These are phyloP conservation scores for Triangularia setosa DNA, from an alignment of 2,329 filamentous ascomycete genomes.

Conservation along the genomic window DNA sequence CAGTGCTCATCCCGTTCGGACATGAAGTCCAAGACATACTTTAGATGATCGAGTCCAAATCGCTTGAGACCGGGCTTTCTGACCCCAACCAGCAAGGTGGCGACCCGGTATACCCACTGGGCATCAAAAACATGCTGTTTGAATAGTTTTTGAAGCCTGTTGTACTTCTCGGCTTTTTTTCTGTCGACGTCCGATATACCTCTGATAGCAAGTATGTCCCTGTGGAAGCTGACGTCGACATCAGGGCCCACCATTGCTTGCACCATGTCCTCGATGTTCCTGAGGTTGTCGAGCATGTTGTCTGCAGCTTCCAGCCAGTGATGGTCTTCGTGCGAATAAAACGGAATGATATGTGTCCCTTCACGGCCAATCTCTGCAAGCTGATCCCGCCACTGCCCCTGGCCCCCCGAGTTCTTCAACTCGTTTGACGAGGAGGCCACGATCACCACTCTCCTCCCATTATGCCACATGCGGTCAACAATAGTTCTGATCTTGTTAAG, in stretches of 20 bases:
- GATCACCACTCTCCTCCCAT: slow-evolving; percentile 69
- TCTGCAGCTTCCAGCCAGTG: slow-evolving; percentile 26
- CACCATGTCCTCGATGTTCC: slow-evolving; percentile 47
- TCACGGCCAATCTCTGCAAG: slow-evolving; percentile 31
- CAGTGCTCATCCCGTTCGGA: slow-evolving; percentile 27
- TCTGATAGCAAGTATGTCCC: slow-evolving; percentile 3
- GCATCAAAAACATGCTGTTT: slow-evolving; percentile 27
- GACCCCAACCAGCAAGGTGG: slow-evolving; percentile 27
- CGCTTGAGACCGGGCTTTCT: slow-evolving; percentile 13
- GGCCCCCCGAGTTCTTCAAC: slow-evolving; percentile 37
- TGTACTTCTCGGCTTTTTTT: slow-evolving; percentile 15
- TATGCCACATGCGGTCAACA: slow-evolving; percentile 67
- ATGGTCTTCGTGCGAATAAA: slow-evolving; percentile 21
- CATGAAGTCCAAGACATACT: slow-evolving; percentile 28
- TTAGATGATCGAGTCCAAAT: slow-evolving; percentile 19
- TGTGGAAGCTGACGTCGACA: slow-evolving; percentile 14
- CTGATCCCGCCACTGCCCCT: slow-evolving; percentile 26
- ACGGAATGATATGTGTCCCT: slow-evolving; percentile 32
- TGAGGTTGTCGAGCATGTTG: slow-evolving; percentile 42
- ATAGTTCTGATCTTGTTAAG: slow-evolving; percentile 66
- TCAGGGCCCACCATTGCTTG: slow-evolving; percentile 23
- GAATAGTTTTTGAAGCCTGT: background rate
- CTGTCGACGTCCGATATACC: background rate
- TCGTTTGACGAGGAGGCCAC: slow-evolving; percentile 68
- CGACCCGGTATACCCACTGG: slow-evolving; percentile 33